phyloP scores from a whole-genome alignment of 2,329 filamentous ascomycete genomes.

The Cladosporium sp. region DNA sequence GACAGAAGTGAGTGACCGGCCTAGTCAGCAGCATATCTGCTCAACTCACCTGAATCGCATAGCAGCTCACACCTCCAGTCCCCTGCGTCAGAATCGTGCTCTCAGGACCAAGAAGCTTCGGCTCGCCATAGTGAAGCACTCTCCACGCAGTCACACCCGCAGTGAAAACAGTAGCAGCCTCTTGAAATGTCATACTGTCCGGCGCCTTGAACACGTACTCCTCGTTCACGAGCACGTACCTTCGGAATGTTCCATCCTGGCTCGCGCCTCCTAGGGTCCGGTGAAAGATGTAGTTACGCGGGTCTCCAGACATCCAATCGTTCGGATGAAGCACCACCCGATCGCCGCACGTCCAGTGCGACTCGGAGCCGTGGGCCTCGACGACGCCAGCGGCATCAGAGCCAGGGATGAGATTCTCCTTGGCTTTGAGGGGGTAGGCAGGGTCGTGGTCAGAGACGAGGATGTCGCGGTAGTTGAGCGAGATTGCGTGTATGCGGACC shows the following conservation, averaged over 20 bases:
- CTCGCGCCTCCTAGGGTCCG: conserved; percentile 53
- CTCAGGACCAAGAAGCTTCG: conserved; percentile 33
- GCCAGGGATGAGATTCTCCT: conserved; percentile 52
- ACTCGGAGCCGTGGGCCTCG: conserved; percentile 45
- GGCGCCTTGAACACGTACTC: conserved; percentile 56
- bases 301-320: conserved; percentile 24
- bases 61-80: conserved; percentile 46
- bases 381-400: conserved; percentile 67
- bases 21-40: too few species aligned
- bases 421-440: conserved; percentile 23
- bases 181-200: conserved; percentile 56
- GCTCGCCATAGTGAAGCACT: conserved; percentile 56
- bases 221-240: conserved; percentile 57
- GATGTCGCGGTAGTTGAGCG: conserved; percentile 54
- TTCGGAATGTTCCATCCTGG: conserved; percentile 56
- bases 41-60: conserved; percentile 27
- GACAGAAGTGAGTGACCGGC: neutral
- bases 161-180: conserved; percentile 61
- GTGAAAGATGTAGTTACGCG: conserved; percentile 37
- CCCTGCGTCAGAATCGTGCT: conserved; percentile 40
- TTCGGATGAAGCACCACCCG: conserved; percentile 56
- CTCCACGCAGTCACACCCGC: conserved; percentile 57
- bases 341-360: conserved; percentile 51
- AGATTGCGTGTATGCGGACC: conserved; percentile 51
- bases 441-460: conserved; percentile 23